A percentile compares a stretch with the other conserved stretches of the same genome.
Evolutionary conservation across 2,329 filamentous ascomycete genomes (phyloP).

Genomic region (Talaromyces amestolkiae): DNA sequence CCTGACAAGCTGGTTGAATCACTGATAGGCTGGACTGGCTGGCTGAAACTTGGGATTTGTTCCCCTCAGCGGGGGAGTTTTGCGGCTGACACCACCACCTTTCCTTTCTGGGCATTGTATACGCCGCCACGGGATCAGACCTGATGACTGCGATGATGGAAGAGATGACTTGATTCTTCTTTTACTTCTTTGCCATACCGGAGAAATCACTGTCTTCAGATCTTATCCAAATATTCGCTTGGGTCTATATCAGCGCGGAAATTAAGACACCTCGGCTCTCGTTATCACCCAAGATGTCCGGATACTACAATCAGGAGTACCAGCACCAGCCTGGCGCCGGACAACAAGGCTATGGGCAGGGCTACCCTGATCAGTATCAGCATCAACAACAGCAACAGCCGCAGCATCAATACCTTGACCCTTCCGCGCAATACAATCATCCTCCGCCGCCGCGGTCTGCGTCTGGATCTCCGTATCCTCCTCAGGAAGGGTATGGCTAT

Average conservation of each 20-base stretch:
- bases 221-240: not conserved
- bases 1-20: not conserved
- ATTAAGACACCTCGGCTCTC: not conserved
- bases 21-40: not conserved
- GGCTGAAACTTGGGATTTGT: not conserved
- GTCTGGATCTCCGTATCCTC: conserved; percentile 31
- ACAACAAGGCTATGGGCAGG: not conserved
- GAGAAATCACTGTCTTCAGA: not conserved
- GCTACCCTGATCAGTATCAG: conserved; percentile 9
- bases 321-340: not conserved
- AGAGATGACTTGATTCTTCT: not conserved
- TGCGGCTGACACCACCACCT: conserved; percentile 15
- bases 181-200: not conserved
- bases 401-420: conserved; percentile 21
- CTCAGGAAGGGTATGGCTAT: conserved; percentile 31
- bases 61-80: conserved; percentile 4
- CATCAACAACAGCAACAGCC: conserved; percentile 19
- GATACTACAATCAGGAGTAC: conserved; percentile 16
- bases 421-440: not conserved
- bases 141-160: not conserved
- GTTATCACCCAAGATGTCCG: conserved; percentile 13
- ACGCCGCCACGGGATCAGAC: conserved; percentile 7
- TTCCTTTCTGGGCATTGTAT: not conserved
- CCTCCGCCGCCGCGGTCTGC: conserved; percentile 14
- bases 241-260: not conserved